Evolutionary conservation across 805 yeast genomes (phyloP).

Genomic region (Kodamaea hsintzibuensis): DNA sequence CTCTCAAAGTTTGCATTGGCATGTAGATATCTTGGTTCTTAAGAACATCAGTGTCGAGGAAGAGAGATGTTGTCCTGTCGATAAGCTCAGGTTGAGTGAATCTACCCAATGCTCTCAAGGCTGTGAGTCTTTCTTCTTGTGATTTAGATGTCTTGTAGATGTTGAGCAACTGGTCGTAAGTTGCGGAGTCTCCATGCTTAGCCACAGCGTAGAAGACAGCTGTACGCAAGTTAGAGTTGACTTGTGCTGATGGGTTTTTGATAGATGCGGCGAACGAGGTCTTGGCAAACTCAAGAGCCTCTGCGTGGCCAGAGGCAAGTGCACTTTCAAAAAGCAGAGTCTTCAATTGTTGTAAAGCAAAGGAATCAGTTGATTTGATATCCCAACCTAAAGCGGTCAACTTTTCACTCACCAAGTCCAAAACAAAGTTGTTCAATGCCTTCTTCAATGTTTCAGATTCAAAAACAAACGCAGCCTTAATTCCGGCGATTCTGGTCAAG

Average conservation of each 20-base stretch:
- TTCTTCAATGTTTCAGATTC: slow-evolving; percentile 48
- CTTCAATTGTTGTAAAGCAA: slow-evolving; percentile 66
- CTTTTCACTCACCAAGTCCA: slow-evolving; percentile 56
- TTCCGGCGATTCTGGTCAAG: slow-evolving; percentile 45
- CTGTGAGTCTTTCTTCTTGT: slow-evolving; percentile 67
- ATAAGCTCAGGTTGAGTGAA: slow-evolving; percentile 54
- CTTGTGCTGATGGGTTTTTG: slow-evolving; percentile 56
- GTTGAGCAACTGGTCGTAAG: slow-evolving; percentile 60
- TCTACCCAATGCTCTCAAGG: slow-evolving; percentile 68
- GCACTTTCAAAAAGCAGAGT: slow-evolving; percentile 63
- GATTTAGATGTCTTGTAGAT: slow-evolving; percentile 62
- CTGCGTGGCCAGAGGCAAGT: slow-evolving; percentile 49
- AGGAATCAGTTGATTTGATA: slow-evolving; percentile 55
- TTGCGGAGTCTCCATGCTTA: slow-evolving; percentile 57
- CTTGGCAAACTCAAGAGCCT: slow-evolving; percentile 47
- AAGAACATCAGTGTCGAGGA: slow-evolving; percentile 58
- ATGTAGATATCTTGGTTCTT: slow-evolving; percentile 71
- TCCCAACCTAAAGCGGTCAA: slow-evolving; percentile 63
- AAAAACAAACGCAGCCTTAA: slow-evolving; percentile 57
- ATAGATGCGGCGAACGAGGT: slow-evolving; percentile 54
- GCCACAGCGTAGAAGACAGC: slow-evolving; percentile 69
- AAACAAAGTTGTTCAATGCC: slow-evolving; percentile 53
- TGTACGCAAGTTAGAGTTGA: slow-evolving; percentile 73
- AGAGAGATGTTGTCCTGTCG: slow-evolving; percentile 54
- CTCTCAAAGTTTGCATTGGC: slow-evolving; percentile 74